Percentiles rank a stretch among this genome's conserved stretches.
phyloP scores from a whole-genome alignment of 2,329 filamentous ascomycete genomes.

The Falciphora oryzae region DNA sequence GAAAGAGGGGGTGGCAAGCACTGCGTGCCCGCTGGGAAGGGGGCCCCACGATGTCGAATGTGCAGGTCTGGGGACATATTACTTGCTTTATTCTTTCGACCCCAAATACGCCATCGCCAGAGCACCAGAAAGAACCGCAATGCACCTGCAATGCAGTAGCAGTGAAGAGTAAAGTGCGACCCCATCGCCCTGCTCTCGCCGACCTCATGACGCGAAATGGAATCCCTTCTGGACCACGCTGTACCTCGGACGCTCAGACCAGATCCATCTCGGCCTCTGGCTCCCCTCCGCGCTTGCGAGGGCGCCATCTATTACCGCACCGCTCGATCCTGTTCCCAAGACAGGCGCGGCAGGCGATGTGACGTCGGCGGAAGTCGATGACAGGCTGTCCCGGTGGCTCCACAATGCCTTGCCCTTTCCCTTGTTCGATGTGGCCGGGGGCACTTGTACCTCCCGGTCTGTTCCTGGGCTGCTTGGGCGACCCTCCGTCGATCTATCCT shows the following conservation, averaged over 20 bases:
- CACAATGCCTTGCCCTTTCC: conserved; percentile 1
- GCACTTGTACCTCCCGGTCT: neutral
- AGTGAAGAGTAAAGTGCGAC: neutral
- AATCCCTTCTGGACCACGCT: conserved; percentile 14
- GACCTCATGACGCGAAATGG: conserved; percentile 14
- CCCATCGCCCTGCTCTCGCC: neutral
- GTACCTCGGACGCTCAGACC: conserved; percentile 15
- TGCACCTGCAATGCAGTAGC: neutral
- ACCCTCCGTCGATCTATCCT: neutral
- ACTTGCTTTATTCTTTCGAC: neutral
- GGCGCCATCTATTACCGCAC: neutral
- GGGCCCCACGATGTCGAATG: neutral
- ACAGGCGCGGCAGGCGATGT: neutral
- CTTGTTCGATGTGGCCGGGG: neutral
- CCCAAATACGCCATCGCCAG: neutral
- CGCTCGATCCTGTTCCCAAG: neutral
- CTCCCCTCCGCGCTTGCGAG: neutral
- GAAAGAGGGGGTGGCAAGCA: neutral
- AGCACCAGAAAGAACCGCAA: neutral
- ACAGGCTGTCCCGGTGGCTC: neutral
- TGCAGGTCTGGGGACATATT: neutral
- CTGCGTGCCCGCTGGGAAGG: too few relatives aligned
- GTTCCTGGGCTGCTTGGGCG: neutral
- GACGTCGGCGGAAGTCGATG: neutral
- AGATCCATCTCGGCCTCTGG: conserved; percentile 9